A percentile compares a stretch with the other conserved stretches of the same genome.
Evolutionary conservation across 495 filamentous ascomycete species (phyloP).

Genomic region (Penicillium mononematosum): DNA sequence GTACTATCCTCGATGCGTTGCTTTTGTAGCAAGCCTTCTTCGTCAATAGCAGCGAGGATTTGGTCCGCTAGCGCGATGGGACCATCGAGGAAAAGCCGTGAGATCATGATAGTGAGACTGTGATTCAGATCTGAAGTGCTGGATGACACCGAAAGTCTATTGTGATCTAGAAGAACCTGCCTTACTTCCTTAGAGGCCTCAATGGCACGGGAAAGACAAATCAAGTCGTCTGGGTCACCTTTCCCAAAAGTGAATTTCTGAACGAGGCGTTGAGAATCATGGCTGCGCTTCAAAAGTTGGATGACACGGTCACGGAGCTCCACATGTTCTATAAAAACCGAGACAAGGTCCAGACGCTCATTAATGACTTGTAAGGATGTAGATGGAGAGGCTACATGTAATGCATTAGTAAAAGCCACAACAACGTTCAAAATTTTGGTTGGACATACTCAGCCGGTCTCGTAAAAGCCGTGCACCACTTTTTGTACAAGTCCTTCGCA

Average conservation of each 20-base stretch:
- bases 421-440: not conserved
- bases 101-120: constrained; percentile 54
- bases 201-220: constrained; percentile 79
- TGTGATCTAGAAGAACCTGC: constrained; percentile 38
- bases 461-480: constrained; percentile 81
- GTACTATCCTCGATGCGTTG: constrained; percentile 73
- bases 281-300: constrained; percentile 67
- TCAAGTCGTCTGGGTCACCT: constrained; percentile 91
- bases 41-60: constrained; percentile 82
- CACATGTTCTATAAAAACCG: constrained; percentile 61
- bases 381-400: constrained; percentile 65
- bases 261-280: constrained; percentile 84
- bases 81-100: constrained; percentile 64
- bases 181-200: constrained; percentile 71
- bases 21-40: constrained; percentile 79
- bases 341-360: constrained; percentile 76
- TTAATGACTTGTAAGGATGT: constrained; percentile 79
- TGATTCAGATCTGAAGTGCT: constrained; percentile 19
- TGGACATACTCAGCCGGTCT: constrained; percentile 69
- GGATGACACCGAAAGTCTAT: constrained; percentile 4
- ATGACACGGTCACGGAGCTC: constrained; percentile 66
- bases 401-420: constrained; percentile 13
- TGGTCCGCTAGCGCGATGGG: constrained; percentile 65
- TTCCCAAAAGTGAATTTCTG: constrained; percentile 90
- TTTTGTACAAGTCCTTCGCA: constrained; percentile 87